Base-by-base conservation (phyloP, 1,284 basidiomycete species). In the Ceratobasidium papillatum region DNA sequence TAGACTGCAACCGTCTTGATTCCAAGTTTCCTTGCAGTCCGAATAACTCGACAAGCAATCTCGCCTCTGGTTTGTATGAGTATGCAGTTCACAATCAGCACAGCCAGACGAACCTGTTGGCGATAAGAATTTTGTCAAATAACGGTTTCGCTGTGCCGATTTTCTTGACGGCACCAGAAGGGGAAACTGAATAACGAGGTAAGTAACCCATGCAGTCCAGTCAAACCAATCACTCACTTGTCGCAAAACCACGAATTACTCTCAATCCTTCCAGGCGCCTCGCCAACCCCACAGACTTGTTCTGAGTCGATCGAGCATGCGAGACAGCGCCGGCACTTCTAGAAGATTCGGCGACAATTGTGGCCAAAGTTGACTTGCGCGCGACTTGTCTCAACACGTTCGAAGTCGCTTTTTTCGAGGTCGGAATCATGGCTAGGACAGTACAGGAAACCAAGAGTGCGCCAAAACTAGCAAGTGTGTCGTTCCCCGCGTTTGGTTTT, bases 31-130 rank as follows among this genome's bases (percentile, higher is more conserved):
- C 86, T 89, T n/a, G 94, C 94, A 0, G 96, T 96, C 52, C 92
- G 89, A 77, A 96, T 96, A 69, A 98, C 93, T 49, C 96, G 90
- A 81, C 94, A 95, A 2, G 96, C 96, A 76, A 98, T 98, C 83
- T 98, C 96, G 52, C 96, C 96, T 80, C 94, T 94, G 54, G 17
- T n/a, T 27, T 19, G 19, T 47, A 12, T 71, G 3, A 71, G 41
- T 32, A 30, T 7, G 22, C 43, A 59, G n/a, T 14, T 17, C 47
- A 9, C 58, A 61, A 62, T 5, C 8, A 45, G 11, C 58, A 14
- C 22, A 34, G 22, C 11, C 8, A 49, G 19, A 77, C 81, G 63
- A 75, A 91, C 90, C 94, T 85, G 80, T 95, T 96, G 0, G 94
- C 94, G 75, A 96, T 90, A 49, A 96, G 86, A 75, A 95, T 91